phyloP scores from a whole-genome alignment of 2,329 filamentous ascomycete species.

The Exophiala bonariae region DNA sequence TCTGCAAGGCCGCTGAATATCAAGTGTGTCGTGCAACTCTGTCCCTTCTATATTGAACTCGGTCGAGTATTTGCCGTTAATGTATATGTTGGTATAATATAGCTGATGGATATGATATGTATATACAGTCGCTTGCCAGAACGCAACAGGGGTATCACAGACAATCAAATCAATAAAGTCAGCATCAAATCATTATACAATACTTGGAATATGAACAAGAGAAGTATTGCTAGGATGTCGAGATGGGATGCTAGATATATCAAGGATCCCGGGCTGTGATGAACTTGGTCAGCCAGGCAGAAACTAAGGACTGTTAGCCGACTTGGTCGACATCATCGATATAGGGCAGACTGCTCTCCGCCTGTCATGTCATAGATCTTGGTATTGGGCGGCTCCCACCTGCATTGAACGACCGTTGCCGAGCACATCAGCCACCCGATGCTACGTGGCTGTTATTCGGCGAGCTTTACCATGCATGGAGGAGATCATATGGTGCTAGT shows the following conservation, averaged over 20 bases:
- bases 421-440: neutral
- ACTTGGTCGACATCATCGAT: conserved; percentile 4
- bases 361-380: too few relatives aligned
- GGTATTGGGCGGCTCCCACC: too few relatives aligned
- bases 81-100: neutral
- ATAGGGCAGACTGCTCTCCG: too few relatives aligned
- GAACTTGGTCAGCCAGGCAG: too few relatives aligned
- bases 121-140: neutral
- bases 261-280: too few relatives aligned
- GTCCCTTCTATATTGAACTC: neutral
- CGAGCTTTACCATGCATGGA: neutral
- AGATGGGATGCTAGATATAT: too few relatives aligned
- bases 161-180: neutral
- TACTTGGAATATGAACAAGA: neutral
- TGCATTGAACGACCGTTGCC: neutral
- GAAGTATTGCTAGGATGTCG: neutral
- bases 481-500: neutral
- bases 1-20: neutral
- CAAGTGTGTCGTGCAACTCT: neutral
- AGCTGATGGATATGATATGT: neutral
- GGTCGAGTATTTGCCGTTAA: neutral
- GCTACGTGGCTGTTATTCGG: neutral
- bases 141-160: neutral
- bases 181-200: neutral
- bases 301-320: too few relatives aligned